phyloP scores from a whole-genome alignment of 2,329 filamentous ascomycete species.

The Xylariaceae sp. region DNA sequence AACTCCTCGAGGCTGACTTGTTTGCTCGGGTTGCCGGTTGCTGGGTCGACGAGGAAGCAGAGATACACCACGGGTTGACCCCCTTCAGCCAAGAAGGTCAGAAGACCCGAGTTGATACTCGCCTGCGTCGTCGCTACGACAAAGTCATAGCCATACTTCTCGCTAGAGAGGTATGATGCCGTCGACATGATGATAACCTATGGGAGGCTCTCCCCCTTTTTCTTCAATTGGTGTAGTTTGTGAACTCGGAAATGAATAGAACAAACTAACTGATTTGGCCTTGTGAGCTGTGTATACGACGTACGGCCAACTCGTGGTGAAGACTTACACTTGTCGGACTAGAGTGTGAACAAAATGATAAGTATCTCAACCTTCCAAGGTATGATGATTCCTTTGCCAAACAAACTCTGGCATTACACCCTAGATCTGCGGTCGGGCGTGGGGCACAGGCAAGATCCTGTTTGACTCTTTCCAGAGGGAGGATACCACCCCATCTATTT shows the following conservation, averaged over 20 bases:
- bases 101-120: neutral
- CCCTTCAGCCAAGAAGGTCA: neutral
- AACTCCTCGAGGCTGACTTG: neutral
- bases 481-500: neutral
- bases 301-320: neutral
- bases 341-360: too few species aligned
- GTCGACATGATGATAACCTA: neutral
- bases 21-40: neutral
- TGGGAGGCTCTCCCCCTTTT: neutral
- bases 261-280: neutral
- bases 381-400: too few species aligned
- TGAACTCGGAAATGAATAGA: neutral
- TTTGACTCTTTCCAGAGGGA: neutral
- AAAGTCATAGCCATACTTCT: conserved; percentile 2
- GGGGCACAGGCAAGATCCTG: neutral
- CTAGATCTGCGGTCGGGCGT: neutral
- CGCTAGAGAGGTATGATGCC: neutral
- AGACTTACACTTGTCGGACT: neutral
- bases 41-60: conserved; percentile 1
- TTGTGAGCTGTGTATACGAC: neutral
- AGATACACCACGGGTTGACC: neutral
- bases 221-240: neutral
- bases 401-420: too few species aligned
- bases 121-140: conserved; percentile 1
- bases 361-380: too few species aligned